Evolutionary conservation across 106 monocot genomes (phyloP), one percentile per base, ranked within the genome.

Genomic region (Acanthochlamys bracteata): DNA sequence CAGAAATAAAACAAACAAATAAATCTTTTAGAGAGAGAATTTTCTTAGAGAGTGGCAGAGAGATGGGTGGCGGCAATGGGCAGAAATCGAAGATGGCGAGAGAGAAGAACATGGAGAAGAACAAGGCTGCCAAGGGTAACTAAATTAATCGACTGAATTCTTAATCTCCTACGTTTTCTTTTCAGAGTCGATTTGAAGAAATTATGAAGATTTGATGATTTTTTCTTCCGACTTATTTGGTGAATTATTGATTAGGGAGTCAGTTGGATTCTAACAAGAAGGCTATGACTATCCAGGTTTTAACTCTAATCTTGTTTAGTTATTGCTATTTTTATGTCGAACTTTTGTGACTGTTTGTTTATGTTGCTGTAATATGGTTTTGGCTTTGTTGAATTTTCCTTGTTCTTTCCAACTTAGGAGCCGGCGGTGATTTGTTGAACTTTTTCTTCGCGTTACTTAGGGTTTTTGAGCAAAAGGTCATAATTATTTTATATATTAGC

Each of bases 31-130:
- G 4, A 33, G 33, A 33, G n/a, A n/a, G n/a, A n/a, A n/a, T n/a
- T n/a, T n/a, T n/a, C n/a, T n/a, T n/a, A n/a, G n/a, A n/a, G 26
- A 17, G 11, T 11, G 54, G 11, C 56, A 24, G 26, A 40, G 25
- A 55, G 60, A 92, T 92, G 86, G 91, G 91, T 19, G 84, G 92
- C 24, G 87, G 92, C 39, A 88, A 88, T 66, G 87, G 79, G 19
- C 84, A 88, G 79, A 92, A 92, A 68, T 55, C 91, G 64, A 92
- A 73, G 91, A 92, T 78, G 86, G 91, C 91, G 39, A 75, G 91
- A 43, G 91, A 92, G 81, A 81, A 25, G 69, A 86, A 83, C 69
- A 2, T 60, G 41, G 91, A 86, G 81, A 92, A 92, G 83, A 64
- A 71, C 41, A 86, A 77, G 41, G 72, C 57, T 23, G 2, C 71